phyloP scores from a whole-genome alignment of 768 basidiomycete species.

The Phanerochaete carnosa region DNA sequence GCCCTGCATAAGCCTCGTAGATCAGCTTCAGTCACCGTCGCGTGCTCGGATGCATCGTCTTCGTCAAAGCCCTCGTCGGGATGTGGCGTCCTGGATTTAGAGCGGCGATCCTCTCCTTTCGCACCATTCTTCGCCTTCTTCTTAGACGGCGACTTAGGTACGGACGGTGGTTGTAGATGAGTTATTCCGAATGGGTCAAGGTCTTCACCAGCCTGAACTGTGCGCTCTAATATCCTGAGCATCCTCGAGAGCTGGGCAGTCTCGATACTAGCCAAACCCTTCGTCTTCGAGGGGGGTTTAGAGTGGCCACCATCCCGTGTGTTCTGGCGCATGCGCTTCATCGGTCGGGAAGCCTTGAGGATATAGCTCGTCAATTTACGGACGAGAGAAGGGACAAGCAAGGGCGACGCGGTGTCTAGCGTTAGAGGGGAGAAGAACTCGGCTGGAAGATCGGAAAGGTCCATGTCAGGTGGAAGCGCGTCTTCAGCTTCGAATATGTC shows the following conservation, averaged over 20 bases:
- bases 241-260: conserved; percentile 56
- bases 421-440: conserved; percentile 67
- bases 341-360: conserved; percentile 61
- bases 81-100: conserved; percentile 42
- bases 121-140: conserved; percentile 37
- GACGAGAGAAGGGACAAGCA: conserved; percentile 54
- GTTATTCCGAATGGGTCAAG: conserved; percentile 61
- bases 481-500: conserved; percentile 87
- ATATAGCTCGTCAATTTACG: conserved; percentile 71
- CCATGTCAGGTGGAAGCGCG: conserved; percentile 53
- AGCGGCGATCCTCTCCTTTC: conserved; percentile 31
- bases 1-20: conserved; percentile 47
- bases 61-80: conserved; percentile 31
- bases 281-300: conserved; percentile 33
- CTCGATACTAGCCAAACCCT: conserved; percentile 67
- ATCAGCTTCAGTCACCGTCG: conserved; percentile 40
- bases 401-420: conserved; percentile 53
- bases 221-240: conserved; percentile 76
- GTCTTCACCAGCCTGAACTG: conserved; percentile 72
- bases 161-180: conserved; percentile 5
- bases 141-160: conserved; percentile 17
- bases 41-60: conserved; percentile 15
- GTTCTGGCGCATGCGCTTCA: conserved; percentile 60
- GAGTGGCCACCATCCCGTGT: conserved; percentile 30
- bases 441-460: conserved; percentile 46